phyloP scores from a whole-genome alignment of 2,329 filamentous ascomycete species.

The Albifimbria verrucaria region DNA sequence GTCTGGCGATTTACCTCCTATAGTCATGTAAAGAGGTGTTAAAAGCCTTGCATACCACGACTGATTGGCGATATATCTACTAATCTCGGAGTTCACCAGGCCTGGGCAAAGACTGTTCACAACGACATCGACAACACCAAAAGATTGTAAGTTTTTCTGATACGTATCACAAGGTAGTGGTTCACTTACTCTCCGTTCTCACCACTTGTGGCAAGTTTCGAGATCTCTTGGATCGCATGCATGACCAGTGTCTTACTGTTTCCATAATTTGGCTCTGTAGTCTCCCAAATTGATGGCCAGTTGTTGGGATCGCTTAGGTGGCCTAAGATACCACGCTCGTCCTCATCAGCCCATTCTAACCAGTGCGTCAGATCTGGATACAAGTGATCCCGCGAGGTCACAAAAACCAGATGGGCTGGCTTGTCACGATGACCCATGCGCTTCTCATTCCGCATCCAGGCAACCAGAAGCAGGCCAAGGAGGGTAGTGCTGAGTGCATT shows the following conservation, averaged over 20 bases:
- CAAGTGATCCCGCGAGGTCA: background rate
- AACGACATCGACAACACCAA: no score
- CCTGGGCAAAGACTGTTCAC: background rate
- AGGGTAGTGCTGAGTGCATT: background rate
- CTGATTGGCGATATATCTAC: background rate
- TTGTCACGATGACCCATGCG: background rate
- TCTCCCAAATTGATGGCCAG: background rate
- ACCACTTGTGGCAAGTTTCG: background rate
- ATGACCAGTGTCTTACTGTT: background rate
- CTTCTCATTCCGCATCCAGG: background rate
- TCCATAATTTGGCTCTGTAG: background rate
- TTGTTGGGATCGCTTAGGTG: background rate
- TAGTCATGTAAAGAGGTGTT: background rate
- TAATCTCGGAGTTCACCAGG: background rate
- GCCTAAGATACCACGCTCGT: background rate
- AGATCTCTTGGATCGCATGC: background rate
- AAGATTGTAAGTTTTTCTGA: no score
- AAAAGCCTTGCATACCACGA: background rate
- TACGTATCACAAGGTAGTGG: no score
- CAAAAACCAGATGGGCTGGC: background rate
- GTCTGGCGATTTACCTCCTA: background rate
- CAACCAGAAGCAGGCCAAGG: background rate
- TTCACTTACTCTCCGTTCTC: background rate
- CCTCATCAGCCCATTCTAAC: background rate
- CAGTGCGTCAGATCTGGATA: background rate